A percentile compares a stretch with the other conserved stretches of the same genome.
phyloP scores from a whole-genome alignment of 371 early-diverging fungal species.

The Rhizopus sp. region DNA sequence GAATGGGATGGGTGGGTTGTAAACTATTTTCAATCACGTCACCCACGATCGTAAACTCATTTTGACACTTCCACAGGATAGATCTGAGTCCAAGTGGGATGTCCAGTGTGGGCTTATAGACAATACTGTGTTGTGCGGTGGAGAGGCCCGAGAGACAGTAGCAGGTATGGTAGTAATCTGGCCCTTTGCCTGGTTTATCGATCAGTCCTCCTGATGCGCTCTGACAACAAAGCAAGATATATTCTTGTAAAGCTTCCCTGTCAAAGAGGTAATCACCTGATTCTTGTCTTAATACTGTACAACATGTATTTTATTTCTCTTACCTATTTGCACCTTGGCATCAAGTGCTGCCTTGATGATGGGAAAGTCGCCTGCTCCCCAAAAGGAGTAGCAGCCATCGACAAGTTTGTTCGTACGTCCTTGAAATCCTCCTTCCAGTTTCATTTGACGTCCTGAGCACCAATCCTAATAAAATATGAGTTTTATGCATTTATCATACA shows the following conservation, averaged over 20 bases:
- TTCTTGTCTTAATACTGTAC: neutral
- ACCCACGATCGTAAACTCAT: slow-evolving; percentile 52
- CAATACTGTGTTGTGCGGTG: slow-evolving; percentile 52
- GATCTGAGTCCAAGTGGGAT: slow-evolving; percentile 34
- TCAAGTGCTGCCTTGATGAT: slow-evolving; percentile 59
- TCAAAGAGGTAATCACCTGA: slow-evolving; percentile 51
- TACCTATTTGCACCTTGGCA: no score
- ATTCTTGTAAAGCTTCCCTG: slow-evolving; percentile 82
- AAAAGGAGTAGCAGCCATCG: slow-evolving; percentile 98
- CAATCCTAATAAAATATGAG: slow-evolving; percentile 57
- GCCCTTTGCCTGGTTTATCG: slow-evolving; percentile 87
- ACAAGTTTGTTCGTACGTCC: slow-evolving; percentile 97
- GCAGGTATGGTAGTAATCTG: slow-evolving; percentile 96
- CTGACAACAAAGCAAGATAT: slow-evolving; percentile 89
- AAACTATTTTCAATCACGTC: slow-evolving; percentile 52
- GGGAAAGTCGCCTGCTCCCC: slow-evolving; percentile 91
- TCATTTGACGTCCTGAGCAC: slow-evolving; percentile 83
- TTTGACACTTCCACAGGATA: slow-evolving; percentile 37
- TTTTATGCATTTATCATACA: neutral
- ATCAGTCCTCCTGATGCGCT: slow-evolving; percentile 78
- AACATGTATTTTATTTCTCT: no score
- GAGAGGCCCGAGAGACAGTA: slow-evolving; percentile 92
- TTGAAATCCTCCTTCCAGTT: slow-evolving; percentile 93
- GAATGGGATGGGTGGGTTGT: slow-evolving; percentile 63
- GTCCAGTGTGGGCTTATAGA: slow-evolving; percentile 24